phyloP scores from a whole-genome alignment of 345 rosid genomes.

The Ailanthus altissimus region DNA sequence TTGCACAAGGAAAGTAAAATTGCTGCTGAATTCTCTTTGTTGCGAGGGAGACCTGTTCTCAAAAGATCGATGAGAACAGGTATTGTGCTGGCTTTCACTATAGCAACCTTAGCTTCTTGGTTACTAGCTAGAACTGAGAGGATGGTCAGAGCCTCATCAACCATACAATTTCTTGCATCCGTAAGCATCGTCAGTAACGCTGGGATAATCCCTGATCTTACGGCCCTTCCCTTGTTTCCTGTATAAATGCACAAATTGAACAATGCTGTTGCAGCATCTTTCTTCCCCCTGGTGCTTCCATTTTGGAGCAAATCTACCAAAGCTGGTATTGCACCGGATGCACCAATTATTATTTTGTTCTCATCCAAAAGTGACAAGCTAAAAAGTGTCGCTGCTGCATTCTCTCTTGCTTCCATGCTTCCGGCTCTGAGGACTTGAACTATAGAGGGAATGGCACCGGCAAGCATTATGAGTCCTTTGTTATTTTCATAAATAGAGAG shows the following conservation, averaged over 20 bases:
- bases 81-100: constrained; percentile 61
- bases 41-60: constrained; percentile 63
- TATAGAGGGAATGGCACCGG: constrained; percentile 79
- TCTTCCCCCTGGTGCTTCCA: constrained; percentile 81
- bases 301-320: constrained; percentile 67
- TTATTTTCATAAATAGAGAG: constrained; percentile 82
- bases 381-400: constrained; percentile 93
- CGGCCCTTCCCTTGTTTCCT: constrained; percentile 89
- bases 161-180: constrained; percentile 63
- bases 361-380: constrained; percentile 87
- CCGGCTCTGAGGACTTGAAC: constrained; percentile 87
- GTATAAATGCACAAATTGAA: constrained; percentile 83
- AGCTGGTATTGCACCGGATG: constrained; percentile 83
- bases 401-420: constrained; percentile 85
- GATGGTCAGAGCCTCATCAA: constrained; percentile 77
- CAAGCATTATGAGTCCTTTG: constrained; percentile 81
- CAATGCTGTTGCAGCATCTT: constrained; percentile 94
- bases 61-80: constrained; percentile 65
- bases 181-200: constrained; percentile 71
- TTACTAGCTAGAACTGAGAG: constrained; percentile 75
- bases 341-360: constrained; percentile 89
- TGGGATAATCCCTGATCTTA: constrained; percentile 72
- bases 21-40: constrained; percentile 85
- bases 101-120: constrained; percentile 72
- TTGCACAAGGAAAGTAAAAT: constrained; percentile 81